Base-by-base conservation (phyloP, 1,139 yeast species). In the Magnusiomyces suaveolens region DNA sequence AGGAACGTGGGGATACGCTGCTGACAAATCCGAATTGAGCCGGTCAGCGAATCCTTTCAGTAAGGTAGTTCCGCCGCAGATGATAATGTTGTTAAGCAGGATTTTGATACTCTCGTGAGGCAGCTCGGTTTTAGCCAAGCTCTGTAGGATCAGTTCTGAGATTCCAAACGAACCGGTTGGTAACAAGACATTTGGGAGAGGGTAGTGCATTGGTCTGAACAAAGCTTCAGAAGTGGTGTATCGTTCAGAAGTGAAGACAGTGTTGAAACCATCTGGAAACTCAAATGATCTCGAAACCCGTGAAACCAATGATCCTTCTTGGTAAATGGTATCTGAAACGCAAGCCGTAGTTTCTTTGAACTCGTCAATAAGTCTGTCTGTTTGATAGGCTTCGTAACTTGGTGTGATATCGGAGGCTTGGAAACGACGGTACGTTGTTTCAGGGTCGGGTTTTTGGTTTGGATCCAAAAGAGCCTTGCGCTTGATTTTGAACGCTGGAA, bases 1-100 rank as follows among this genome's bases (percentile, higher is more conserved):
- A 92, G 51, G 51, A 8, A 36, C 26, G 18, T 36, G 36, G 2
- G 97, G 97, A 66, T 89, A 83, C 63, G 80, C 70, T 57, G 76
- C 75, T 39, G 82, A 77, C 59, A 92, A 74, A 63, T 92, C 98
- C 55, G 78, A 71, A 66, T 84, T 82, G 54, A 92, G 70, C 60
- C 97, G 76, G 62, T 87, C 92, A 18, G 87, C 82, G 53, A 94
- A 72, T 21, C 95, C 96, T 2, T 95, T 90, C 36, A 90, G 76
- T 57, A 87, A 75, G 8, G 96, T 81, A 0, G 87, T 77, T 0
- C 97, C 94, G 16, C 98, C 98, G 0, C 96, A 88, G 32, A 92
- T 76, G 33, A 92, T 84, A 53, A 92, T 84, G 66, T 92, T 92
- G 68, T 87, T 88, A 1, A 96, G 90, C 46, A 90, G 75, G 92